Percentiles rank a stretch among this genome's conserved stretches.
These are phyloP conservation scores for Cercospora citrullina DNA, from an alignment of 2,329 filamentous ascomycete species.

Conservation along the genomic window DNA sequence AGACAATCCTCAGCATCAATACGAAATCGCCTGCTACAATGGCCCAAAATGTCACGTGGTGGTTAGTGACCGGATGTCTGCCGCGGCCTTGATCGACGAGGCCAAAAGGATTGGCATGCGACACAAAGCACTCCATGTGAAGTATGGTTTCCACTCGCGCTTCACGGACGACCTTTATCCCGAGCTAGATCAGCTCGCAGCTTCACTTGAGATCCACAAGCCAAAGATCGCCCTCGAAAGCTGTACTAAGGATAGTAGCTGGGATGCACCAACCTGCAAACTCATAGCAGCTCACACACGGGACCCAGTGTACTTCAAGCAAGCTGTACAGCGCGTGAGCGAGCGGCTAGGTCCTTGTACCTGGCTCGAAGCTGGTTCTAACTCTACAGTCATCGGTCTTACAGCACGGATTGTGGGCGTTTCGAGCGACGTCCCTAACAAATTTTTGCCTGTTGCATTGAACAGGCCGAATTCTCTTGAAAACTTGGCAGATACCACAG, in stretches of 20 bases:
- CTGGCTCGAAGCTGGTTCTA: constrained; percentile 22
- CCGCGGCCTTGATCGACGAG: background rate
- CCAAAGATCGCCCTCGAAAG: constrained; percentile 14
- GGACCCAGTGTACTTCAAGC: constrained; percentile 17
- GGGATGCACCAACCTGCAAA: background rate
- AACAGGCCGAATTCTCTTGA: constrained; percentile 1
- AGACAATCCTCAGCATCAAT: background rate
- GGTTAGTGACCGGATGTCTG: constrained; percentile 2
- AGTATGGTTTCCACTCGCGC: constrained; percentile 22
- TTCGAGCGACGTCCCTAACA: background rate
- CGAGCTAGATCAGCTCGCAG: constrained; percentile 6
- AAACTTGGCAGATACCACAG: constrained; percentile 2
- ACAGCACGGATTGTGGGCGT: background rate
- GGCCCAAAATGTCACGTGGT: constrained; percentile 13
- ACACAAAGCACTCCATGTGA: constrained; percentile 18
- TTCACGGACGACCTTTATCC: constrained; percentile 16
- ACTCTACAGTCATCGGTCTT: constrained; percentile 19
- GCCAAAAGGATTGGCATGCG: background rate
- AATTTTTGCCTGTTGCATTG: constrained; percentile 6
- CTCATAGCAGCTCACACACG: constrained; percentile 14
- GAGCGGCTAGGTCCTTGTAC: background rate
- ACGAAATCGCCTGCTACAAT: constrained; percentile 25
- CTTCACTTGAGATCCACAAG: constrained; percentile 5
- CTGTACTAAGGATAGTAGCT: background rate
- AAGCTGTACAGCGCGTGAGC: constrained; percentile 12